phyloP scores from a whole-genome alignment of 148 eudicot genomes.

The Rhododendron henanense region DNA sequence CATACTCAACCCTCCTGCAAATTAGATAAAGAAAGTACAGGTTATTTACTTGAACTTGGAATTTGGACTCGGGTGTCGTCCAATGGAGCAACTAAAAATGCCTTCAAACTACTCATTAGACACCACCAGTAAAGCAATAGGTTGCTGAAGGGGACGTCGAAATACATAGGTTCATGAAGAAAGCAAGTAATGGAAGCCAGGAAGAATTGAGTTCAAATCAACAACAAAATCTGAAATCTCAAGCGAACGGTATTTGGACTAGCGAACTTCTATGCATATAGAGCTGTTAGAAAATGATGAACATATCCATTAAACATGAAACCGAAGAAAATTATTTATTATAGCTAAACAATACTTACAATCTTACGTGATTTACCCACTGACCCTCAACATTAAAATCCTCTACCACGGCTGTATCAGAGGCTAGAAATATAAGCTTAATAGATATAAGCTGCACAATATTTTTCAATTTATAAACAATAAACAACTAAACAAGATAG shows the following conservation, averaged over 20 bases:
- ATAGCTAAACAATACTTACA: background rate
- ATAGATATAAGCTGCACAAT: background rate
- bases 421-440: background rate
- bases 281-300: background rate
- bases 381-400: background rate
- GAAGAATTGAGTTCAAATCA: background rate
- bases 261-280: background rate
- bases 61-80: background rate
- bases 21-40: background rate
- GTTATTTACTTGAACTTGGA: background rate
- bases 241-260: background rate
- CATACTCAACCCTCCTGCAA: constrained; percentile 79
- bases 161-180: background rate
- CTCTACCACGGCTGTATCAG: background rate
- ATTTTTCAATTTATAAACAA: background rate
- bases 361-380: background rate
- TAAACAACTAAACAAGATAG: background rate
- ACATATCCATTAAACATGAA: too few relatives aligned
- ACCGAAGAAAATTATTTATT: background rate
- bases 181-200: background rate
- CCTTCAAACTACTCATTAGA: background rate
- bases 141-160: background rate
- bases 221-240: background rate
- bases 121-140: background rate
- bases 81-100: background rate